Evolutionary conservation across 2,329 filamentous ascomycete species (phyloP).

Genomic region (Alternaria viburni): DNA sequence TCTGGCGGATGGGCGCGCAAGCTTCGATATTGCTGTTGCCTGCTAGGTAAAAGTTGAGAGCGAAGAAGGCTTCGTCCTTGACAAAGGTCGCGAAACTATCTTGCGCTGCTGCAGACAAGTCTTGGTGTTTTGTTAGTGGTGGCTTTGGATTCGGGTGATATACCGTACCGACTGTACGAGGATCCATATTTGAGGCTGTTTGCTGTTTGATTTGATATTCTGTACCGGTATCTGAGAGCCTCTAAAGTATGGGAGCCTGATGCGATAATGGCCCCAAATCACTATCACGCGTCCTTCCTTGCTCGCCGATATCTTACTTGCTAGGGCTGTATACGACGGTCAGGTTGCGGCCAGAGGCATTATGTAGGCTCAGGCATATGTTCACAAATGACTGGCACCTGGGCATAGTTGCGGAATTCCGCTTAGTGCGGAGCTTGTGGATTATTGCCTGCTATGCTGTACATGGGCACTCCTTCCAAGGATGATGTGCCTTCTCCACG

Average conservation of each 20-base stretch:
- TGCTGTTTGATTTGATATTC: not conserved
- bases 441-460: not conserved
- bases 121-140: not conserved
- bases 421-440: not conserved
- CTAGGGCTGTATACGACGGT: not conserved
- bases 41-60: not conserved
- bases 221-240: not conserved
- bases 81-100: not conserved
- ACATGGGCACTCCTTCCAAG: not conserved
- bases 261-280: not conserved
- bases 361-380: not conserved
- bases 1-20: not conserved
- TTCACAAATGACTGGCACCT: not conserved
- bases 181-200: not conserved
- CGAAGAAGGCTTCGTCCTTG: not conserved
- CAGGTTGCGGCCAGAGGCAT: not conserved
- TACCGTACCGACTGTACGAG: not conserved
- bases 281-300: not conserved
- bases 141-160: rapidly evolving
- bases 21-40: not conserved
- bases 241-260: not conserved
- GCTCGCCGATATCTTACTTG: not conserved
- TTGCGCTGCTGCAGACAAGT: not conserved
- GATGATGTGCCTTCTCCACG: not conserved
- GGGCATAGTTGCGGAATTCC: not conserved